A percentile compares a stretch with the other conserved stretches of the same genome.
These are phyloP conservation scores for Linum trigynum DNA, from an alignment of 345 rosid species.

Conservation along the genomic window DNA sequence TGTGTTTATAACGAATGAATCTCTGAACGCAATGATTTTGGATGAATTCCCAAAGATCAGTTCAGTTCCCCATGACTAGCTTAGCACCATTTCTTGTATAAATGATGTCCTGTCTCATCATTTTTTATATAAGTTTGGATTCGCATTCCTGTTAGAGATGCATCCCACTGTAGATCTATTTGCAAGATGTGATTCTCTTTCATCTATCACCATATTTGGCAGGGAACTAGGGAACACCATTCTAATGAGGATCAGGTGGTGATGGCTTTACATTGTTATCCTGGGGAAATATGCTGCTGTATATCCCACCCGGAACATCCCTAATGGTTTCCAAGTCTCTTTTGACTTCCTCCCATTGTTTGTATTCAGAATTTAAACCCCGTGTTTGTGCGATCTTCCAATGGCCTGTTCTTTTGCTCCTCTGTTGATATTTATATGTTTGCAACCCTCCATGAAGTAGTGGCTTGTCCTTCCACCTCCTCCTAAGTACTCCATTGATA, in stretches of 20 bases:
- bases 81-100: background rate
- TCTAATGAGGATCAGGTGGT: background rate
- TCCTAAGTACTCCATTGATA: background rate
- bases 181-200: background rate
- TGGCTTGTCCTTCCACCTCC: background rate
- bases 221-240: background rate
- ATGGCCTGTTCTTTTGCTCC: background rate
- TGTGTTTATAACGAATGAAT: too few species aligned
- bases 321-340: background rate
- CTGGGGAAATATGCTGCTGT: background rate
- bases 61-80: background rate
- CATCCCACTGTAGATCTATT: background rate
- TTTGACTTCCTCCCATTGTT: background rate
- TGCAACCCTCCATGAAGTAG: background rate
- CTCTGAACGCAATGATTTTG: too few species aligned
- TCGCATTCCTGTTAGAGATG: background rate
- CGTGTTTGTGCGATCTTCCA: background rate
- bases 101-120: background rate
- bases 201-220: background rate
- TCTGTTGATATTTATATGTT: too few species aligned
- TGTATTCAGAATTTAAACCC: too few species aligned
- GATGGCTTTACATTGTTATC: background rate
- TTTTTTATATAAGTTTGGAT: background rate
- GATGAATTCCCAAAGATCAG: background rate
- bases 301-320: background rate